Evolutionary conservation across 2,329 filamentous ascomycete genomes (phyloP), one percentile per base, ranked within the genome.

Genomic region (Fusarium bactridioides): DNA sequence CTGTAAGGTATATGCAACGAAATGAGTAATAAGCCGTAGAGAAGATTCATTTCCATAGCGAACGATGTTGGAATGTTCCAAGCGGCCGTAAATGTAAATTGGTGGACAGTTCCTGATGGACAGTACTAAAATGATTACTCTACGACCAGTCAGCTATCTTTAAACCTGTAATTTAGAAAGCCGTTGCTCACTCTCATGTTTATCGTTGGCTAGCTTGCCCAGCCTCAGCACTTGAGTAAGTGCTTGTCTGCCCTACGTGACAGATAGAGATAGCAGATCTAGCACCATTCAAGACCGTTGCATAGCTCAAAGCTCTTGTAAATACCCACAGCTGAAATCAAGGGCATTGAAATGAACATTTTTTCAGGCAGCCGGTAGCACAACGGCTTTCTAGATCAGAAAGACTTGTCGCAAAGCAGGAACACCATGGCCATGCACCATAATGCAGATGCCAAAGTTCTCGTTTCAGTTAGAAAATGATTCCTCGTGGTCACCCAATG

Each of bases 281-380:
- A 23, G 47, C n/a, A 50, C 9, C n/a, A 10, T 33, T 10, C 8
- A 33, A 23, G n/a, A 6, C 21, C 29, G 7, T 7, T 10, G 4
- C 21, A 50, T n/a, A 50, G 21, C 5, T 2, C 11, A 19, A 10
- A 2, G 7, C 10, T 16, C 4, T n/a, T 2, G 3, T 4, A 2
- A n/a, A 11, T 4, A 4, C 10, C 6, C 7, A 16, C 4, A 48
- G 5, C 27, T 4, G 4, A 13, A n/a, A 6, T 48, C 8, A n/a
- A 12, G 15, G 16, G 6, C 13, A 9, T 5, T 12, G 1, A 48
- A n/a, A 21, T 29, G 4, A 18, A 48, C 31, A 5, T 7, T 3
- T n/a, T 10, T 4, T 31, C 15, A 6, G 15, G 11, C 27, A 31
- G 25, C 5, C 19, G 8, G 10, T 1, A 21, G 13, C 27, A 48